Evolutionary conservation across 2,329 filamentous ascomycete species (phyloP).

Genomic region (Fusarium penzigii): DNA sequence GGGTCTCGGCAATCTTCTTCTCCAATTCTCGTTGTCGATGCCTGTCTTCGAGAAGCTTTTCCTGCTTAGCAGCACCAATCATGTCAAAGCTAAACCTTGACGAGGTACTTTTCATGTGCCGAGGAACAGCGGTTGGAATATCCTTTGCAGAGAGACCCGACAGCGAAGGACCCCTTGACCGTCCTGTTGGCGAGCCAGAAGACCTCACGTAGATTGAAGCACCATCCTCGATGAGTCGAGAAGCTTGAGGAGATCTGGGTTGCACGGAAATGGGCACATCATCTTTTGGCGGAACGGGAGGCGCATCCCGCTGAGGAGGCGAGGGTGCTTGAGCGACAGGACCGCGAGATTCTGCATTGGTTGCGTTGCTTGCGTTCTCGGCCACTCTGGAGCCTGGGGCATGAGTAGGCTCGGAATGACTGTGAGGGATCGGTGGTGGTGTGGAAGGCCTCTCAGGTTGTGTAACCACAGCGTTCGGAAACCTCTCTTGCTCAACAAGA

Average conservation of each 20-base stretch:
- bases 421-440: conserved; percentile 25
- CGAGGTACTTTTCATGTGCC: conserved; percentile 73
- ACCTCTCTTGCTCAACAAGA: conserved; percentile 18
- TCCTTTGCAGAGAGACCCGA: conserved; percentile 49
- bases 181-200: conserved; percentile 33
- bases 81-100: conserved; percentile 84
- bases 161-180: conserved; percentile 56
- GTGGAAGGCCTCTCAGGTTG: conserved; percentile 8
- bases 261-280: conserved; percentile 26
- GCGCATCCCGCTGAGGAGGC: conserved; percentile 22
- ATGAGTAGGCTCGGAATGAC: conserved; percentile 34
- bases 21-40: conserved; percentile 68
- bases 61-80: conserved; percentile 66
- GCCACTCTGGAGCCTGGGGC: conserved; percentile 29
- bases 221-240: conserved; percentile 22
- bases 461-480: conserved; percentile 4
- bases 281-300: conserved; percentile 44
- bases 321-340: conserved; percentile 6
- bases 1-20: conserved; percentile 47
- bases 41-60: conserved; percentile 71
- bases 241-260: conserved; percentile 25
- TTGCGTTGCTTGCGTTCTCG: conserved; percentile 28
- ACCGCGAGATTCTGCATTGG: conserved; percentile 22
- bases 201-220: conserved; percentile 18
- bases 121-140: conserved; percentile 53